Base-by-base conservation (phyloP, 345 rosid genomes). In the Populus davidiana region DNA sequence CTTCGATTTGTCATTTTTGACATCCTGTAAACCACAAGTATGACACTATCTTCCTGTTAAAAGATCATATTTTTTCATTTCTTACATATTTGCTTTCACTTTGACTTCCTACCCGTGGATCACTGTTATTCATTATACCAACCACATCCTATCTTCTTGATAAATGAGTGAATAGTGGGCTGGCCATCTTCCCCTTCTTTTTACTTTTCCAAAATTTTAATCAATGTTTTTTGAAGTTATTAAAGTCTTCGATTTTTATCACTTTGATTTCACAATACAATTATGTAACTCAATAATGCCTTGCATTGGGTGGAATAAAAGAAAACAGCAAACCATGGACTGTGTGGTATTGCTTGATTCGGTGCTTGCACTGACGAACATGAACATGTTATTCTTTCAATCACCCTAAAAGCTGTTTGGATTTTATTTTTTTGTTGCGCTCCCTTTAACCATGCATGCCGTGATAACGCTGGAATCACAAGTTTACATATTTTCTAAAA, bases 1-100 rank as follows among this genome's bases (percentile, higher is more conserved):
- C 90, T 96, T 96, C 66, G 99, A 96, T 87, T 85, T 93, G 83
- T 96, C 98, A 50, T 92, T 93, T 75, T 79, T 92, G 93, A 84
- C 96, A 11, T 66, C 87, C 76, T 90, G 94, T 70, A 88, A 85
- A 81, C 96, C 97, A 68, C 92, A 88, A 76, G 99, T 93, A 87
- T 33, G 83, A 56, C 36, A 67, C 62, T 31, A n/a, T 1, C 9
- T 74, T 81, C 72, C 54, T 67, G 25, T 72, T 56, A n/a, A 35
- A 25, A 75, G 12, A 52, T 50, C 59, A 56, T 69, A 27, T 69
- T 31, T 36, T 36, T 63, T 33, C 29, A 35, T 75, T 5, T 64
- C 18, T 5, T 12, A 13, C 23, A 18, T 69, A 6, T 75, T 14
- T 1, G 8, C 33, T 18, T 41, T 41, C 73, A 59, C 20, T 47